phyloP scores from a whole-genome alignment of 129 eudicot genomes.

The Saposhnikovia divaricata region DNA sequence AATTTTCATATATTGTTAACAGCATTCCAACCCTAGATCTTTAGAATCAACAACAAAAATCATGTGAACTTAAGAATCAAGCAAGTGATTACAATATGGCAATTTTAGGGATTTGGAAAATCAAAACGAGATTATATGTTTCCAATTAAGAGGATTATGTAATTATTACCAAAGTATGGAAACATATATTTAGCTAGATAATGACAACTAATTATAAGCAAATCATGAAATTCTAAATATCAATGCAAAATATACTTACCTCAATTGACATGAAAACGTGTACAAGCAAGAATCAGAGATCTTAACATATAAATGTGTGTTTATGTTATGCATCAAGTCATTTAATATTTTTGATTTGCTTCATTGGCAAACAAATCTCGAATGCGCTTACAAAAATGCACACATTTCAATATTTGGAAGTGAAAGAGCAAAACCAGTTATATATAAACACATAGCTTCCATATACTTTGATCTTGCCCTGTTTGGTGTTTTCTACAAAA shows the following conservation, averaged over 20 bases:
- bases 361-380: neutral
- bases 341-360: neutral
- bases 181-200: neutral
- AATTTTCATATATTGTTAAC: no score
- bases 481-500: neutral
- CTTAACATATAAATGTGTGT: neutral
- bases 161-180: neutral
- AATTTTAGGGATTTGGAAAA: neutral
- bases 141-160: neutral
- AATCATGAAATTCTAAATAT: no score
- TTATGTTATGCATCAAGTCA: neutral
- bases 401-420: neutral
- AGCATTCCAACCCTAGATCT: no score
- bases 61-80: neutral
- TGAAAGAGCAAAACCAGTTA: neutral
- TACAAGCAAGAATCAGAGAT: neutral
- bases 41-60: no score
- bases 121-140: neutral
- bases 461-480: conserved; percentile 7
- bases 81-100: no score
- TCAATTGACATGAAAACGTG: no score
- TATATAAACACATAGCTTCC: neutral
- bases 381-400: neutral
- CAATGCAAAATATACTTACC: neutral
- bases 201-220: neutral